phyloP scores from a whole-genome alignment of 164 flowering plant genomes.

The Stephania cephalantha region DNA sequence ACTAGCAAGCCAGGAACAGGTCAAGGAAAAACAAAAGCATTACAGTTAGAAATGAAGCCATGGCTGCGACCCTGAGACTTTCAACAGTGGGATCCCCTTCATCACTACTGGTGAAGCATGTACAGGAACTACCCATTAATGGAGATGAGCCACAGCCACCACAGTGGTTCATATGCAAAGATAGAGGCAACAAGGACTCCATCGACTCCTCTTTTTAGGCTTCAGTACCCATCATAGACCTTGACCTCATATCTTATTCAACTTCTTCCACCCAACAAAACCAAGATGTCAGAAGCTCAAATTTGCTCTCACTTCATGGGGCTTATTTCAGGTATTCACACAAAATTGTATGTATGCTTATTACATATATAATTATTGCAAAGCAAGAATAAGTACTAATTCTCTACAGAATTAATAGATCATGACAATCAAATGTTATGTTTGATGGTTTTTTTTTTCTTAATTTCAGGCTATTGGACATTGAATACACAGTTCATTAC shows the following conservation, averaged over 20 bases:
- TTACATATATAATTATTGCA: no score
- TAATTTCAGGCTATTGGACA: no score
- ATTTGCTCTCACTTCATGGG: constrained; percentile 33
- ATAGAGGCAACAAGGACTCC: constrained; percentile 12
- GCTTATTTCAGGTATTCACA: constrained; percentile 17
- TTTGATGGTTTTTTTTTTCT: no score
- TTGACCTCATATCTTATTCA: constrained; percentile 27
- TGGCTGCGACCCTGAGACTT: neutral
- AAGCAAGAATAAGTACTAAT: no score
- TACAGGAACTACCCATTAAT: constrained; percentile 27
- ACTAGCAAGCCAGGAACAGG: neutral
- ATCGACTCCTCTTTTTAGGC: constrained; percentile 4
- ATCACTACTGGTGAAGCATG: constrained; percentile 12
- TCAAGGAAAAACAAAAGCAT: neutral
- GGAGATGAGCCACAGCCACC: constrained; percentile 1
- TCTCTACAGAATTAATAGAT: no score
- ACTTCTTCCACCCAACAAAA: constrained; percentile 10
- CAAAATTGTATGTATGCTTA: no score
- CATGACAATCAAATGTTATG: no score
- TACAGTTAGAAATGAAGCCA: neutral
- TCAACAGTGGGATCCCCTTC: neutral
- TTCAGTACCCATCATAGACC: constrained; percentile 35
- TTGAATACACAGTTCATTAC: neutral
- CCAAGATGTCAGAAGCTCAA: constrained; percentile 24
- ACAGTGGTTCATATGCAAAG: neutral